Evolutionary conservation across 2,329 filamentous ascomycete species (phyloP), one percentile per base, ranked within the genome.

Genomic region (Blastomyces gilchristii): DNA sequence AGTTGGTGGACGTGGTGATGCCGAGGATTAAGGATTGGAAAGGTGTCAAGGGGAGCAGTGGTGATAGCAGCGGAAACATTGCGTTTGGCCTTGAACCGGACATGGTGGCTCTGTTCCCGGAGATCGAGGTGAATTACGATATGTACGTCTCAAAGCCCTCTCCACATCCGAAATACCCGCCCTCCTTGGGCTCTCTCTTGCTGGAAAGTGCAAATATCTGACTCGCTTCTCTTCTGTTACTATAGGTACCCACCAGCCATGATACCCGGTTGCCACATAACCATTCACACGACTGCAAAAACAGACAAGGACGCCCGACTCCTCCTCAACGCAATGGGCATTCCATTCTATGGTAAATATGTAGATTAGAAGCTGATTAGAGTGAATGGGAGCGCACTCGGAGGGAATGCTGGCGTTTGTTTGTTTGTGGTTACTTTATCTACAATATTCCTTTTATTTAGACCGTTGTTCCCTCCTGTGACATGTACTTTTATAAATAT

Each of bases 21-120:
- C 94, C 94, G 49, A 89, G 87, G 72, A 95, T 99, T 77, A 99
- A 97, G 81, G 94, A 99, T 69, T 99, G 91, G 89, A 85, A 84
- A 63, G 94, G 94, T 64, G 80, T 89, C n/a, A 83, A 84, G 69
- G 86, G 85, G 58, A 84, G 80, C 53, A 90, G 90, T 49, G 94
- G 94, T 71, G 94, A 99, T 75, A 87, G 86, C 71, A 87, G 88
- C 65, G 94, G 94, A 47, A 97, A 97, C 75, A 82, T 99, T 68
- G 83, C 82, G 11, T 93, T 92, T 75, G 94, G 94, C 68, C 81
- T 99, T 69, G 82, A 82, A 16, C 81, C 87, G 5, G 87, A 90
- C 64, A 85, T 88, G 68, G 85, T 96, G 70, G 85, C 88, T 60
- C 80, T 90, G 67, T 99, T 97, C 78, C 94, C 94, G 0, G 94